Base-by-base conservation (phyloP, 768 basidiomycete species). In the Mycena floridula region DNA sequence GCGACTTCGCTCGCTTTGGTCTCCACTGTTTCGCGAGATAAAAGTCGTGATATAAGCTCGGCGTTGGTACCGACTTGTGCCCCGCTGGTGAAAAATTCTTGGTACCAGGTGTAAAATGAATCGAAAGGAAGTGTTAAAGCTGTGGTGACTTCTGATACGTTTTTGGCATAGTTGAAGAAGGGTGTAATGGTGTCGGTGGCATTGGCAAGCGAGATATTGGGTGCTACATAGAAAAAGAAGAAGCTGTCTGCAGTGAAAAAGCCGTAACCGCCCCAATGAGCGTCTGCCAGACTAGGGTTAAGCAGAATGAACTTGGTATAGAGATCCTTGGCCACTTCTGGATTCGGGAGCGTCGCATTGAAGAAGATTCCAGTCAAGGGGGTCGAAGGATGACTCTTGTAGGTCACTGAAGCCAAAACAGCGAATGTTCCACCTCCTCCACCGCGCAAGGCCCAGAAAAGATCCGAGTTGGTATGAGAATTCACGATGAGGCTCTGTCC, bases 171-270 rank as follows among this genome's bases (percentile, higher is more conserved):
- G 12, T 25, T 16, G 7, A 46, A 7, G 23, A 46, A 46, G 9
- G 45, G 15, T 1, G 23, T 18, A 6, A 43, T 5, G 15, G 39
- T 41, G 23, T n/a, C 24, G 16, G 38, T 46, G 16, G 40, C 45
- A 15, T 41, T 38, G n/a, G 23, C 45, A 12, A 26, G n/a, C 25
- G 45, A 46, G n/a, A 46, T 32, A 41, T 46, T 46, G 1, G 7
- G 4, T 4, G 26, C 43, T 6, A 6, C 5, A 8, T 22, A n/a
- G 13, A 12, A 39, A 13, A 44, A 13, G 0, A 15, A 3, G 11
- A 44, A 13, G 32, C 47, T 43, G 2, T 47, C 24, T 16, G 9
- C 28, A 30, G 9, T 16, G 16, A 30, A 30, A 30, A 9, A 9
- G 28, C 9, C 28, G 16, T 30, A 30, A 30, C 28, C 28, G 9